These are phyloP conservation scores for Leishmania turanica DNA, from an alignment of 208 protist species.

Conservation along the genomic window DNA sequence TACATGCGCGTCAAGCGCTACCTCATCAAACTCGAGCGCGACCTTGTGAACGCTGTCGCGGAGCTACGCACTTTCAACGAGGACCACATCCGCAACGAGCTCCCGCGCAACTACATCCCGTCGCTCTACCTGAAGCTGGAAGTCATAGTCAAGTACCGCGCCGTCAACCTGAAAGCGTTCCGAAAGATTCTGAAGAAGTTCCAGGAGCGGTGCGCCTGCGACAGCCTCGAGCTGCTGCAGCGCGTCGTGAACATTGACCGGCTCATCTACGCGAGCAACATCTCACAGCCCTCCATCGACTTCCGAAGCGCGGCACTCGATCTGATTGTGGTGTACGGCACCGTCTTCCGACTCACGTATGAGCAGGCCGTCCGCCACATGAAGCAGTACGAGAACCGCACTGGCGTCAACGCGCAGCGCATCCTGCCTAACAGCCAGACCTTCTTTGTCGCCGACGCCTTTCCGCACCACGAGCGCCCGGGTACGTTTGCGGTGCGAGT, in stretches of 20 bases:
- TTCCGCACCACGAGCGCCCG: conserved; percentile 59
- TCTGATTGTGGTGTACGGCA: conserved; percentile 79
- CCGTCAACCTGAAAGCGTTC: conserved; percentile 72
- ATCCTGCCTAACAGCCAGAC: conserved; percentile 75
- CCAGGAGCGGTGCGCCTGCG: conserved; percentile 71
- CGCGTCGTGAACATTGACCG: conserved; percentile 51
- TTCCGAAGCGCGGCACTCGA: conserved; percentile 57
- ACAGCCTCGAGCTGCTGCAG: conserved; percentile 70
- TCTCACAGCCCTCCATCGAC: conserved; percentile 62
- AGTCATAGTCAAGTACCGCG: conserved; percentile 68
- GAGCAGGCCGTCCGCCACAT: conserved; percentile 56
- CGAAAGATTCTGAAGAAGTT: conserved; percentile 87
- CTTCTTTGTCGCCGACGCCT: conserved; percentile 77
- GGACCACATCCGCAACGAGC: conserved; percentile 50
- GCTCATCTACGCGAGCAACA: conserved; percentile 48
- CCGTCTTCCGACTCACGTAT: conserved; percentile 69
- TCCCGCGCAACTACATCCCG: conserved; percentile 54
- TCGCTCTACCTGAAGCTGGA: conserved; percentile 70
- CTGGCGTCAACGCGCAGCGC: conserved; percentile 54
- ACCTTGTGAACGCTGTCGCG: conserved; percentile 36
- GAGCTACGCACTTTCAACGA: conserved; percentile 62
- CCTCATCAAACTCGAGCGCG: conserved; percentile 49
- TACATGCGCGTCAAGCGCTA: conserved; percentile 67
- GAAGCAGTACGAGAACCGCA: conserved; percentile 49
- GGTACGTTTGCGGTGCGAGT: conserved; percentile 79